phyloP scores from a whole-genome alignment of 1,139 yeast species.

The Protomyces pachydermus region DNA sequence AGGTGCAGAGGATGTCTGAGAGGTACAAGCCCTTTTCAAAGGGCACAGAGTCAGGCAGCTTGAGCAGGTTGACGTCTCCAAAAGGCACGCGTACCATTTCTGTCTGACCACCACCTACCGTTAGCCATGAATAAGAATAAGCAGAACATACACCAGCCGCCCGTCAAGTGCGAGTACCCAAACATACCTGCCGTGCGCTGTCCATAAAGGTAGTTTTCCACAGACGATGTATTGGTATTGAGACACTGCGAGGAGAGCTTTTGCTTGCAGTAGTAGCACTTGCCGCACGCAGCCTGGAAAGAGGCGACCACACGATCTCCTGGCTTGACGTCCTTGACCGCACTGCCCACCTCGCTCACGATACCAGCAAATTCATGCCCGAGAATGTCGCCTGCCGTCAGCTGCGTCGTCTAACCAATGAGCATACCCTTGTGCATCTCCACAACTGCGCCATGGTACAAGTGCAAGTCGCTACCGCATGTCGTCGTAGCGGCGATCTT shows the following conservation, averaged over 20 bases:
- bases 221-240: slow-evolving; percentile 22
- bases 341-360: slow-evolving; percentile 43
- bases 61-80: slow-evolving; percentile 36
- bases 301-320: slow-evolving; percentile 49
- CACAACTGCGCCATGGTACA: slow-evolving; percentile 36
- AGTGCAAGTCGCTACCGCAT: slow-evolving; percentile 49
- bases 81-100: slow-evolving; percentile 47
- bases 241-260: slow-evolving; percentile 43
- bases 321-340: slow-evolving; percentile 40
- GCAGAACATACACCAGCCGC: neutral
- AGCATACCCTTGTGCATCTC: slow-evolving; percentile 36
- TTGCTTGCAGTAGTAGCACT: slow-evolving; percentile 39
- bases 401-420: neutral
- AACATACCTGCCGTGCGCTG: slow-evolving; percentile 28
- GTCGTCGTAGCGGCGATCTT: slow-evolving; percentile 46
- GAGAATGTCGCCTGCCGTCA: slow-evolving; percentile 41
- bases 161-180: slow-evolving; percentile 27
- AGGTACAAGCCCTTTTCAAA: slow-evolving; percentile 28
- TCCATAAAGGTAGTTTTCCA: slow-evolving; percentile 28
- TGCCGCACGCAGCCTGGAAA: slow-evolving; percentile 49
- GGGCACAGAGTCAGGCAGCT: slow-evolving; percentile 29
- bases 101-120: slow-evolving; percentile 37
- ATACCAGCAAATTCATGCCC: slow-evolving; percentile 55
- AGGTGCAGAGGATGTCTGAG: slow-evolving; percentile 29
- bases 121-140: neutral